Percentiles rank a stretch among this genome's conserved stretches.
phyloP scores from a whole-genome alignment of 352 stramenopile species.

The Saprolegnia diclina region DNA sequence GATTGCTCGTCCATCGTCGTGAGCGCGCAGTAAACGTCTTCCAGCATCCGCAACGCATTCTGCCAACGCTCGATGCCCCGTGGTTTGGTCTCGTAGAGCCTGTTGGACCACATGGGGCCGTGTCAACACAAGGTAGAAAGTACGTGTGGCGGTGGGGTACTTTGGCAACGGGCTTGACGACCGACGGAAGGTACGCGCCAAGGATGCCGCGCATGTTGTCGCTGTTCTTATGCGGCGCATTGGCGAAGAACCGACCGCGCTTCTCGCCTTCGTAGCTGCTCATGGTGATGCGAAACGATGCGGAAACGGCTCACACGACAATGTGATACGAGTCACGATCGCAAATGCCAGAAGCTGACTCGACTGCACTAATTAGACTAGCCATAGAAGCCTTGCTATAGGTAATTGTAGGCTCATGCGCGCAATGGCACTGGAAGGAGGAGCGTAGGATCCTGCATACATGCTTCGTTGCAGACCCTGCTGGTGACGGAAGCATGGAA shows the following conservation, averaged over 20 bases:
- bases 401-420: too few relatives aligned
- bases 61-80: slow-evolving; percentile 12
- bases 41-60: slow-evolving; percentile 11
- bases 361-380: too few relatives aligned
- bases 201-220: slow-evolving; percentile 26
- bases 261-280: slow-evolving; percentile 1
- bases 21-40: slow-evolving; percentile 22
- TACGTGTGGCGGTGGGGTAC: not conserved
- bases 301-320: too few relatives aligned
- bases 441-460: too few relatives aligned
- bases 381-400: too few relatives aligned
- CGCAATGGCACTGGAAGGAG: too few relatives aligned
- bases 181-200: not conserved
- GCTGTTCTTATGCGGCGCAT: slow-evolving; percentile 23
- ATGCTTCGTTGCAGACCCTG: too few relatives aligned
- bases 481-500: too few relatives aligned
- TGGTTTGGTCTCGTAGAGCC: not conserved
- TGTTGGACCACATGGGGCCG: not conserved
- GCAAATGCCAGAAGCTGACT: too few relatives aligned
- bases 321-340: too few relatives aligned
- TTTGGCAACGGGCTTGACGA: not conserved
- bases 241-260: slow-evolving; percentile 8
- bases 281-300: not conserved
- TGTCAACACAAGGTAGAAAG: not conserved
- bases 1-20: slow-evolving; percentile 14